Evolutionary conservation across 352 stramenopile genomes (phyloP), one percentile per base, ranked within the genome.

Genomic region (Globisporangium cystogenes): DNA sequence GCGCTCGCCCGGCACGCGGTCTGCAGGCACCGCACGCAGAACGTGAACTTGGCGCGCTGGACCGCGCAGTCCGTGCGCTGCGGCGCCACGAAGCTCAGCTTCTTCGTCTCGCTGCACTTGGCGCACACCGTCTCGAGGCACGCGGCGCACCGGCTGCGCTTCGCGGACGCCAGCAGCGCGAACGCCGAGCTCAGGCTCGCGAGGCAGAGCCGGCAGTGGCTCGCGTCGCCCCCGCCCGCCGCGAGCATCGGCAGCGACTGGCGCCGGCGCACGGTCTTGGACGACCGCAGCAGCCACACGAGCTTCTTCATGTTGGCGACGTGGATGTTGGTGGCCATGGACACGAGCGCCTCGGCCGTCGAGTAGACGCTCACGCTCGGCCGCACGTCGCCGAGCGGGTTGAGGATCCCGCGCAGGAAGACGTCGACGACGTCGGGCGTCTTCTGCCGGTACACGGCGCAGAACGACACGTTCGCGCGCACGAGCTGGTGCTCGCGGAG

Each of bases 281-380:
- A 10, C 29, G 29, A 35, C 29, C 4, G 29, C 29, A 87, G n/a
- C 1, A 70, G 64, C 77, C 74, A 88, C 47, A 63, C 59, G 24
- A 86, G 64, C 51, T 89, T 89, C 54, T 86, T 83, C 70, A 84
- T 84, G 48, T 76, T 67, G n/a, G 61, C 71, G 45, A 72, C 82
- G 24, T 76, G 55, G 6, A 78, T 67, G 48, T 71, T 59, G 11
- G 70, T 72, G 1, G 60, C 52, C 3, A 72, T 41, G 0, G 62
- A 68, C 4, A 84, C 52, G 6, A 85, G 48, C 1, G 59, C 48
- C 6, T 72, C 61, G 33, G 61, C 60, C 1, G 62, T 57, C 1
- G 67, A 79, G 3, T 59, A 56, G 4, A 70, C 62, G 29, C 29
- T 35, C 0, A 70, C 54, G 21, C 74, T 67, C n/a, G 62, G 65